Base-by-base conservation (phyloP, 192 early-diverging fungal genomes). In the Coemansia sp. region DNA sequence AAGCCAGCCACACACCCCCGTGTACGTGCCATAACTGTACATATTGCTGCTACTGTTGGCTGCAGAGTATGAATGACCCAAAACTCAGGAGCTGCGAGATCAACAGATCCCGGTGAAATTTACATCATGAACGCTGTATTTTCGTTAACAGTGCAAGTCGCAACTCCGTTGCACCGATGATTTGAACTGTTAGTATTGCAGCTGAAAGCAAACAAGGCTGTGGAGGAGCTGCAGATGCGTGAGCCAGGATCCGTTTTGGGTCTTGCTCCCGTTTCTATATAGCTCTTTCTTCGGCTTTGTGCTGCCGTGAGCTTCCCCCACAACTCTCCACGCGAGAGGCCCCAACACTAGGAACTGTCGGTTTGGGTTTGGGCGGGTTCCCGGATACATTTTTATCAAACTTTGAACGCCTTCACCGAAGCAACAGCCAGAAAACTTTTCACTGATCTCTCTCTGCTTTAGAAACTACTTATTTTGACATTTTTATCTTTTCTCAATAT, bases 61-160 rank as follows among this genome's bases (percentile, higher is more conserved):
- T 51, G 25, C 48, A 26, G 16, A 25, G 48, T 51, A 51, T 16
- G 8, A 51, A 51, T 51, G 21, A 18, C 20, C 7, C 43, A 18
- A 46, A 37, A 46, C 13, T 18, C n/a, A 20, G 7, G 7, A 46
- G 20, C 16, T 5, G 43, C 0, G 2, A 46, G 20, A 20, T 46
- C 21, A 28, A 1, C 52, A 30, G 52, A 28, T 23, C 52, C 13
- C 4, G 28, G 12, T 21, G 26, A 4, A 25, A 0, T 1, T 30
- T 53, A 10, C 26, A 53, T 28, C 12, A 53, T 29, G 2, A 26
- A 26, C 29, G 55, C 55, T 57, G 55, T 34, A 31, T 57, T 34
- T 57, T 57, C 55, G 55, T 34, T 34, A 57, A 21, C 55, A 18
- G 55, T 34, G 23, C 55, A 57, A 12, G 16, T 34, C 55, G 29